Base-by-base conservation (phyloP, 2,329 filamentous ascomycete genomes). In the Ophiostoma montium region DNA sequence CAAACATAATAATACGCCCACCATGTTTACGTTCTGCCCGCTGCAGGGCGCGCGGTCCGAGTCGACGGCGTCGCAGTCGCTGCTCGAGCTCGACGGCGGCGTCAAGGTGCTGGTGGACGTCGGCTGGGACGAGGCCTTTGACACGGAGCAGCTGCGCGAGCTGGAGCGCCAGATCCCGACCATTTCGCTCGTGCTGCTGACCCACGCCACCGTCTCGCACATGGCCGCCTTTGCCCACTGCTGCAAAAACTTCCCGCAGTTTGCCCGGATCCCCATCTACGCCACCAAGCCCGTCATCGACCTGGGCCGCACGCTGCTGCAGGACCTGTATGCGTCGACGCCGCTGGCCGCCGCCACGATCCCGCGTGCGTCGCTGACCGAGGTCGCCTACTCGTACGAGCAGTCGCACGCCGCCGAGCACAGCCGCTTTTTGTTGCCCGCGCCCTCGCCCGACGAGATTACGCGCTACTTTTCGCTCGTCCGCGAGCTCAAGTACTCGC, bases 21-120 rank as follows among this genome's bases (percentile, higher is more conserved):
- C 42, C 42, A 98, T 98, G 92, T 96, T 98, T 72, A 94, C 84
- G 56, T 95, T 96, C 67, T 94, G 85, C 60, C 82, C 92, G 43
- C 73, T 98, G 51, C 82, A 95, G 58, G 92, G 92, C 62, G 90
- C 92, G 53, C 86, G 94, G 61, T 89, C 86, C 47, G 78, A 84
- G 56, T 92, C 87, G 43, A 74, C 81, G 51, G 89, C 90, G 39
- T 94, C 88, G 55, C 88, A 95, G 64, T 96, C 92, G n/a, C 78
- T 98, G 33, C 72, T 98, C 44, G 90, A 96, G 70, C 83, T 98
- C 50, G 92, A 98, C 69, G 90, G 90, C 55, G 92, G 90, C 52
- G 84, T 98, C 67, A 96, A 96, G 65, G 80, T 98, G 47, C 75
- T 98, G 48, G 79, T 98, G 35, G 90, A 95, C 62, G 82, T 95